These are phyloP conservation scores for Ophidiomyces ophidiicola DNA, from an alignment of 2,329 filamentous ascomycete species.

Conservation along the genomic window DNA sequence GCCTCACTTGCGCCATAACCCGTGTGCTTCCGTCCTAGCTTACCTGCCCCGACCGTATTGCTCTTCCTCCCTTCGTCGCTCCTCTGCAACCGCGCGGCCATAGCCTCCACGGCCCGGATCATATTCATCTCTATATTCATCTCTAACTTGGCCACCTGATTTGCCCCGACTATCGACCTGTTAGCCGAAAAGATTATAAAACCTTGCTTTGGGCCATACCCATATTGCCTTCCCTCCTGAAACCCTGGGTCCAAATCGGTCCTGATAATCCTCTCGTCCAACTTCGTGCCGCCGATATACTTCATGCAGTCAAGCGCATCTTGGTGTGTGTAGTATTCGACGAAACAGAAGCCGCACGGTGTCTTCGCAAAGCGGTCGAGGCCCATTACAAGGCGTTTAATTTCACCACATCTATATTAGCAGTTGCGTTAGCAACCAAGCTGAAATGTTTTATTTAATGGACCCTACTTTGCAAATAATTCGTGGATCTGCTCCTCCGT, in stretches of 20 bases:
- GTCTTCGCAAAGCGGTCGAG: conserved; percentile 95
- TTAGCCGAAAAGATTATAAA: neutral
- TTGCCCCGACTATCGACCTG: conserved; percentile 54
- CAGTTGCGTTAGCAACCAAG: neutral
- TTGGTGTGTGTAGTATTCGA: conserved; percentile 97
- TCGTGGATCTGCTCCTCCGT: conserved; percentile 99
- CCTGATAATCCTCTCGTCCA: conserved; percentile 91
- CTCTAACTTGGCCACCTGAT: conserved; percentile 89
- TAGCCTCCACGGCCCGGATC: conserved; percentile 88
- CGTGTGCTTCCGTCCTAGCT: conserved; percentile 1
- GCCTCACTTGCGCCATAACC: conserved; percentile 10
- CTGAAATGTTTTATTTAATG: neutral
- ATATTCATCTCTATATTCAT: conserved; percentile 95
- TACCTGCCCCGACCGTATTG: conserved; percentile 48
- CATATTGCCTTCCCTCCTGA: conserved; percentile 89
- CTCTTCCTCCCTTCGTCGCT: conserved; percentile 46
- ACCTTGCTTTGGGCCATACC: conserved; percentile 34
- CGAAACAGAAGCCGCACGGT: conserved; percentile 97
- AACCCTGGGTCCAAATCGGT: conserved; percentile 95
- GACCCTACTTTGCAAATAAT: conserved; percentile 69
- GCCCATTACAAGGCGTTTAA: conserved; percentile 96
- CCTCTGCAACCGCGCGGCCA: conserved; percentile 62
- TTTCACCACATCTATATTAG: conserved; percentile 61
- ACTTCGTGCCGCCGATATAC: conserved; percentile 93
- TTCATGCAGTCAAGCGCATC: conserved; percentile 98